phyloP scores from a whole-genome alignment of 2,329 filamentous ascomycete species.

The Aspergillus uvarum region DNA sequence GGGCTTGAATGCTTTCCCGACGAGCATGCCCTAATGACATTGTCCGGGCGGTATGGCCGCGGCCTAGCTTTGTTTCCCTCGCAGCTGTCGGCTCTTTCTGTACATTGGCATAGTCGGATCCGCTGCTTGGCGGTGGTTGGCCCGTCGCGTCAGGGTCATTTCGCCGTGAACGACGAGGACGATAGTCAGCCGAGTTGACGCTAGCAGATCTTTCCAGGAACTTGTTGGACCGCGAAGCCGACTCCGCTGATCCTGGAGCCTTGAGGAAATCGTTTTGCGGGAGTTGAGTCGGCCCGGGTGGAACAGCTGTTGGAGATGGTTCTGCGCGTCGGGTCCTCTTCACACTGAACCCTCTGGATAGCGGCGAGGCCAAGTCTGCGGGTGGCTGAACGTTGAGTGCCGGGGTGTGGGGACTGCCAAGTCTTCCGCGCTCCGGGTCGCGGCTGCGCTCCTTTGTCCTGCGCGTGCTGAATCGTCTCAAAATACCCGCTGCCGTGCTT shows the following conservation, averaged over 20 bases:
- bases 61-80: conserved; percentile 56
- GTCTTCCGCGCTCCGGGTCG: conserved; percentile 46
- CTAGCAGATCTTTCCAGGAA: conserved; percentile 83
- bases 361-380: conserved; percentile 61
- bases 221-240: conserved; percentile 60
- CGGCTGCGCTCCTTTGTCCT: conserved; percentile 60
- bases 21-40: conserved; percentile 88
- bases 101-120: conserved; percentile 65
- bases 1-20: conserved; percentile 86
- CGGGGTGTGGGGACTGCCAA: conserved; percentile 67
- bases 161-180: conserved; percentile 59
- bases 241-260: conserved; percentile 66
- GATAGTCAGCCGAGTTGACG: conserved; percentile 82
- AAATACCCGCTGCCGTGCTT: conserved; percentile 76
- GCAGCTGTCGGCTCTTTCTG: conserved; percentile 46
- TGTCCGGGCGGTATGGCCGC: conserved; percentile 68
- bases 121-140: conserved; percentile 72
- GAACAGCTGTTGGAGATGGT: conserved; percentile 53
- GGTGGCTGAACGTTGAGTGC: conserved; percentile 80
- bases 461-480: conserved; percentile 90
- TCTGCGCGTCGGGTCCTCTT: conserved; percentile 59
- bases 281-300: conserved; percentile 61
- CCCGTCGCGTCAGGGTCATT: conserved; percentile 56
- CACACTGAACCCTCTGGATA: conserved; percentile 88
- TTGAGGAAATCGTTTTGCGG: conserved; percentile 77